Evolutionary conservation across 441 rosid species (phyloP).

Genomic region (Erodium chrysanthum): DNA sequence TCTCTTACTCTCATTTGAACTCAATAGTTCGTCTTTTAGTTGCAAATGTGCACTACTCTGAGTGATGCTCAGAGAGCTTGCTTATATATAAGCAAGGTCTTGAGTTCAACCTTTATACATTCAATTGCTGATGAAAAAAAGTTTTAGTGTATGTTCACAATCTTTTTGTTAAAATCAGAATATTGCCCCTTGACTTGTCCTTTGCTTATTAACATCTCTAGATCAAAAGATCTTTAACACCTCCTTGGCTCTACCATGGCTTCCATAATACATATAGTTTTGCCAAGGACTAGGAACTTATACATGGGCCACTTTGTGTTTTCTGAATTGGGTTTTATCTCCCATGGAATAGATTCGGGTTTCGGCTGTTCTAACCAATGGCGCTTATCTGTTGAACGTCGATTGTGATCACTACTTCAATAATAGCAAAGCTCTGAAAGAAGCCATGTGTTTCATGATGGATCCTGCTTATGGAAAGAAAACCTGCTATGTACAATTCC

Average conservation of each 20-base stretch:
- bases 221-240: not conserved
- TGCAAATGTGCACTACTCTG: not conserved
- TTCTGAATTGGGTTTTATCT: not conserved
- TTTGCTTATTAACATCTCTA: too few species aligned
- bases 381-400: conserved; percentile 93
- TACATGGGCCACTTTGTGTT: not conserved
- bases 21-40: not conserved
- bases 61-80: not conserved
- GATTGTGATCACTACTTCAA: conserved; percentile 98
- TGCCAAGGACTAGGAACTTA: not conserved
- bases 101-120: too few species aligned
- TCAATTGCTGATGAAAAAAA: too few species aligned
- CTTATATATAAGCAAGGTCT: too few species aligned
- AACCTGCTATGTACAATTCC: conserved; percentile 93
- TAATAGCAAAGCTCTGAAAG: conserved; percentile 91
- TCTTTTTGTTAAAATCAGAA: too few species aligned
- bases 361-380: conserved; percentile 94
- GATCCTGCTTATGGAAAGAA: conserved; percentile 92
- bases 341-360: conserved; percentile 58
- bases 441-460: conserved; percentile 97
- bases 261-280: not conserved
- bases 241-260: conserved; percentile 19
- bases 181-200: too few species aligned
- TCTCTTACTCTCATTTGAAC: conserved; percentile 10
- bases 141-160: conserved; percentile 17